Conservation (phyloP, 2,329 filamentous ascomycete species). For the Venturia nashicola region DNA sequence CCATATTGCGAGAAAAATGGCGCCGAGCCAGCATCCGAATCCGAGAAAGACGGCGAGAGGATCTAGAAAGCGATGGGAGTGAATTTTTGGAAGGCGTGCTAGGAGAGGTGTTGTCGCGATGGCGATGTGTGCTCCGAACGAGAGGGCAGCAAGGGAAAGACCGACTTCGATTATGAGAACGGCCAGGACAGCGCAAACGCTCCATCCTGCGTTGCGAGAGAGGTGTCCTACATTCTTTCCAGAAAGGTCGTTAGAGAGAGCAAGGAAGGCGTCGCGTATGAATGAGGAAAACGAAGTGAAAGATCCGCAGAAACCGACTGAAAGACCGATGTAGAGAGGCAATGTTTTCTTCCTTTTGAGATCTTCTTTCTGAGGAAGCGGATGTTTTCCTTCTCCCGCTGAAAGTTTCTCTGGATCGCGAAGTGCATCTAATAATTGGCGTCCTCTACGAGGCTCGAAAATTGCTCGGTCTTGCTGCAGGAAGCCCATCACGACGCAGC, state of each 20-base stretch:
- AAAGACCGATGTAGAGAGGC: slow-evolving; percentile 75
- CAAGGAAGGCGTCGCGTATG: slow-evolving; percentile 67
- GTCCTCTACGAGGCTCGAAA: slow-evolving; percentile 32
- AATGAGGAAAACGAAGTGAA: slow-evolving; percentile 87
- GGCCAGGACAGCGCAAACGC: slow-evolving; percentile 68
- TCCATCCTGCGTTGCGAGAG: slow-evolving; percentile 59
- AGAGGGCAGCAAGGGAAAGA: slow-evolving; percentile 57
- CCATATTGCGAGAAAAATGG: slow-evolving; percentile 57
- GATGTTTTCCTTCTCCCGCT: background rate
- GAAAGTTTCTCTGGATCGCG: background rate
- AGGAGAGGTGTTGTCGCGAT: slow-evolving; percentile 44
- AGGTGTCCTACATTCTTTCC: slow-evolving; percentile 29
- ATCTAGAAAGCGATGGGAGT: slow-evolving; percentile 38
- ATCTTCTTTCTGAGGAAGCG: background rate
- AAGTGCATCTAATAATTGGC: background rate
- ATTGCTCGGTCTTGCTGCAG: slow-evolving; percentile 65
- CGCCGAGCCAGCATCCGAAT: slow-evolving; percentile 69
- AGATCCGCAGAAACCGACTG: slow-evolving; percentile 79
- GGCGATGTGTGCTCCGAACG: slow-evolving; percentile 65
- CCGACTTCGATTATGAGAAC: slow-evolving; percentile 61
- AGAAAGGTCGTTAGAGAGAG: slow-evolving; percentile 61
- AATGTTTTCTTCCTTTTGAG: slow-evolving; percentile 59
- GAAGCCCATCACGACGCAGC: slow-evolving; percentile 76
- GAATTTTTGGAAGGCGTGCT: slow-evolving; percentile 40
- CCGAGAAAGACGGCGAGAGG: slow-evolving; percentile 49